Evolutionary conservation across 139 green algal genomes (phyloP).

Genomic region (Chlamydomonas sp.): DNA sequence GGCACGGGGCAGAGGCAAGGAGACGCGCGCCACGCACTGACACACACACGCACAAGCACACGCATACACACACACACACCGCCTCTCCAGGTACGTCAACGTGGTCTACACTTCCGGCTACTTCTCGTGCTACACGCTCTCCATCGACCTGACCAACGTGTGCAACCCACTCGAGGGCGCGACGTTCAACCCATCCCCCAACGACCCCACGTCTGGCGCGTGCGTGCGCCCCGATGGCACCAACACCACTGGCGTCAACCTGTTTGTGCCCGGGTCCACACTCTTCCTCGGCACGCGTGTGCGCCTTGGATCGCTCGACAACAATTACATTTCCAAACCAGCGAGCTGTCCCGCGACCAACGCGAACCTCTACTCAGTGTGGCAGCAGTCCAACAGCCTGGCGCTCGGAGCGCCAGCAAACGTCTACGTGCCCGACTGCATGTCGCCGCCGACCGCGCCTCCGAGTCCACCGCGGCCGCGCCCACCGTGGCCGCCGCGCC

Average conservation of each 20-base stretch:
- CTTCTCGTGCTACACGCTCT: constrained; percentile 16
- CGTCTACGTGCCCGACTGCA: not conserved
- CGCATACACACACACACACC: not conserved
- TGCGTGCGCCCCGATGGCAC: not conserved
- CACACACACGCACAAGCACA: not conserved
- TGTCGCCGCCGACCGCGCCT: not conserved
- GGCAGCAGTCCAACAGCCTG: not conserved
- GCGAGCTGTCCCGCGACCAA: not conserved
- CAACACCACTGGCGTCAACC: not conserved
- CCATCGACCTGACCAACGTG: constrained; percentile 14
- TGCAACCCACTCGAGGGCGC: not conserved
- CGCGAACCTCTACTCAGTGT: constrained; percentile 5
- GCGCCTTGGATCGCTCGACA: too few relatives aligned
- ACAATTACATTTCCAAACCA: too few relatives aligned
- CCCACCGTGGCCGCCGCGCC: not conserved
- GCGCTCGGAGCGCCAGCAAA: not conserved
- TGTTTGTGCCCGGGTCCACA: not conserved
- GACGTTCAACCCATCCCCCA: constrained; percentile 10
- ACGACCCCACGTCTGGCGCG: not conserved
- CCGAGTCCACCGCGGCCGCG: not conserved
- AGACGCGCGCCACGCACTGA: not conserved
- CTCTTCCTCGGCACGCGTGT: too few relatives aligned
- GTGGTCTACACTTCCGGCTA: constrained; percentile 14
- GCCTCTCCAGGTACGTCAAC: constrained; percentile 10
- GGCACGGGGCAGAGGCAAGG: not conserved